Percentiles rank a stretch among this genome's conserved stretches.
Conservation (phyloP, 768 basidiomycete species). For the Suillus tomentosus region DNA sequence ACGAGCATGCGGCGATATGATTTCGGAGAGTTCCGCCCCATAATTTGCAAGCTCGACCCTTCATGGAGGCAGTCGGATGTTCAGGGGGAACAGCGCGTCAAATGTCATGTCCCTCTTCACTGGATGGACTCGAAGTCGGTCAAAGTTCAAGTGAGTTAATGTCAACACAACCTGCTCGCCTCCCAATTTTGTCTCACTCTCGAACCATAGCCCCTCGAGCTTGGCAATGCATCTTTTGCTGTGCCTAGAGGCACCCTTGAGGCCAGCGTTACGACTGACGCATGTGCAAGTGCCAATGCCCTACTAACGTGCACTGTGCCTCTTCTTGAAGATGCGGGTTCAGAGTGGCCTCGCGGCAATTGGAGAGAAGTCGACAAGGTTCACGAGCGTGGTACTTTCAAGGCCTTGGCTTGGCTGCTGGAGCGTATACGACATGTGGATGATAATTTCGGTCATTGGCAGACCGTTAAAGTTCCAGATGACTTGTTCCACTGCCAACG, state of each 20-base stretch:
- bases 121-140: conserved; percentile 61
- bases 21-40: conserved; percentile 77
- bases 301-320: conserved; percentile 78
- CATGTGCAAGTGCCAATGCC: conserved; percentile 76
- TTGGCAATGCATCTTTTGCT: conserved; percentile 61
- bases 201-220: conserved; percentile 49
- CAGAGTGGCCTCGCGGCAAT: conserved; percentile 72
- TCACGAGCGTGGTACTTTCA: conserved; percentile 82
- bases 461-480: conserved; percentile 46
- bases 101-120: conserved; percentile 59
- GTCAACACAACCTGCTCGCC: not conserved
- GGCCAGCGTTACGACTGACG: conserved; percentile 54
- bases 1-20: conserved; percentile 76
- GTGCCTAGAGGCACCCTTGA: conserved; percentile 57
- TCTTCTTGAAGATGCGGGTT: conserved; percentile 65
- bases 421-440: conserved; percentile 81
- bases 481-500: conserved; percentile 64
- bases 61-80: conserved; percentile 76
- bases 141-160: conserved; percentile 51
- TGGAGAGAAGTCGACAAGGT: conserved; percentile 88
- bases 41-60: conserved; percentile 71
- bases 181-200: conserved; percentile 11
- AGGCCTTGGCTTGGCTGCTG: conserved; percentile 81
- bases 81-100: conserved; percentile 49
- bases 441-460: conserved; percentile 69